phyloP scores from a whole-genome alignment of 2,329 filamentous ascomycete species.

The Scedosporium apiospermum region DNA sequence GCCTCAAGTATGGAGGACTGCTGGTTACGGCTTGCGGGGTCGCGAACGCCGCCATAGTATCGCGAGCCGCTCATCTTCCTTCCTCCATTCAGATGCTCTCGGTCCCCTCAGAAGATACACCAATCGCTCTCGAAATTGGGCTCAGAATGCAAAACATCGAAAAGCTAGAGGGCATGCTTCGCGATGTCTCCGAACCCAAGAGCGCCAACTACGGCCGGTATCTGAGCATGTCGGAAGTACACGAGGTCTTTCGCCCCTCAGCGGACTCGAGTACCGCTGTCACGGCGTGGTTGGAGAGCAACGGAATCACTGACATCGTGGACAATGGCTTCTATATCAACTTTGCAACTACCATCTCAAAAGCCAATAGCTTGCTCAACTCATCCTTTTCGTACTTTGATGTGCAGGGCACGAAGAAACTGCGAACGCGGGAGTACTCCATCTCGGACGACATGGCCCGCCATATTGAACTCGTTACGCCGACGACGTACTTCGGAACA shows the following conservation, averaged over 20 bases:
- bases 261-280: slow-evolving; percentile 13
- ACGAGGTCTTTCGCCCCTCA: slow-evolving; percentile 15
- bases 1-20: background rate
- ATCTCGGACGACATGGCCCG: slow-evolving; percentile 22
- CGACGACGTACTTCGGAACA: slow-evolving; percentile 35
- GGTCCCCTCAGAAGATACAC: background rate
- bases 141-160: slow-evolving; percentile 25
- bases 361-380: slow-evolving; percentile 27
- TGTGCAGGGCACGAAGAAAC: slow-evolving; percentile 24
- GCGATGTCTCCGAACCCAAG: slow-evolving; percentile 15
- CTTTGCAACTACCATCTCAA: slow-evolving; percentile 24
- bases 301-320: slow-evolving; percentile 7
- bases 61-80: slow-evolving; percentile 1
- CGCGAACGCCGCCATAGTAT: background rate
- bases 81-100: slow-evolving; percentile 3
- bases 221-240: slow-evolving; percentile 14
- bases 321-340: slow-evolving; percentile 17
- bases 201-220: slow-evolving; percentile 18
- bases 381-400: slow-evolving; percentile 33
- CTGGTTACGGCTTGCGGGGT: background rate
- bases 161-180: slow-evolving; percentile 15
- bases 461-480: slow-evolving; percentile 34
- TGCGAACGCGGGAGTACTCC: slow-evolving; percentile 18
- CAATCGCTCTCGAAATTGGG: slow-evolving; percentile 6
- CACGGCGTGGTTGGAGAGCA: slow-evolving; percentile 13